Conservation (phyloP, 2,329 filamentous ascomycete species). For the Myriosclerotinia curreyana region DNA sequence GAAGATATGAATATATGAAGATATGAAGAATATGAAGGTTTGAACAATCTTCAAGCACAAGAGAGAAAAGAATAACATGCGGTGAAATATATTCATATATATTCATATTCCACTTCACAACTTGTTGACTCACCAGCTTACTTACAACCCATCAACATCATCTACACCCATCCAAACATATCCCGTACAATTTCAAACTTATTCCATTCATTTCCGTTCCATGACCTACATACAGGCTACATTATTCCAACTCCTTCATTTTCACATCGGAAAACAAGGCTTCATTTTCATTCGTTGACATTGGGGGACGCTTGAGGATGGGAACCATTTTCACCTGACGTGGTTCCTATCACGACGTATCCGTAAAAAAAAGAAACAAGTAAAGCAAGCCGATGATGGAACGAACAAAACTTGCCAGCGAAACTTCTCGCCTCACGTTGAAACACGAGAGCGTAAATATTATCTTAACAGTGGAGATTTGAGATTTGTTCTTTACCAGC, state of each 20-base stretch:
- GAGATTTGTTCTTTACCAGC: too few relatives aligned
- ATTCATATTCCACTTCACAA: constrained; percentile 4
- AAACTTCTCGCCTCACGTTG: constrained; percentile 18
- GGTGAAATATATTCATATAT: constrained; percentile 16
- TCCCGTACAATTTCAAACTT: not conserved
- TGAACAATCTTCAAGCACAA: constrained; percentile 20
- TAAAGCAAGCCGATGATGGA: constrained; percentile 1
- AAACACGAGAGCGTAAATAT: constrained; percentile 11
- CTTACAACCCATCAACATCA: not conserved
- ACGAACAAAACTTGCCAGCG: constrained; percentile 12
- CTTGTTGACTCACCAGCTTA: not conserved
- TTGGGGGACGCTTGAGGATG: constrained; percentile 3
- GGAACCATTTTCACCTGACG: constrained; percentile 20
- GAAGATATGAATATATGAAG: not conserved
- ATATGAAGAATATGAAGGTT: constrained; percentile 5
- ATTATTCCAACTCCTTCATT: too few relatives aligned
- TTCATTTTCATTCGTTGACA: constrained; percentile 3
- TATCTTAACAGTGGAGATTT: not conserved
- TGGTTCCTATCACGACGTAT: constrained; percentile 16
- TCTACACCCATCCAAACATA: constrained; percentile 3
- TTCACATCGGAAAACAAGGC: constrained; percentile 6
- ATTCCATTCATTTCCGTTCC: not conserved
- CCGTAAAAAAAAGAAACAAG: not conserved
- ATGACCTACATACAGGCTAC: too few relatives aligned
- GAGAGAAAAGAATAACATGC: constrained; percentile 5